Base-by-base conservation (phyloP, 163 green algal species). In the Chlamydomonas reinhardtii region DNA sequence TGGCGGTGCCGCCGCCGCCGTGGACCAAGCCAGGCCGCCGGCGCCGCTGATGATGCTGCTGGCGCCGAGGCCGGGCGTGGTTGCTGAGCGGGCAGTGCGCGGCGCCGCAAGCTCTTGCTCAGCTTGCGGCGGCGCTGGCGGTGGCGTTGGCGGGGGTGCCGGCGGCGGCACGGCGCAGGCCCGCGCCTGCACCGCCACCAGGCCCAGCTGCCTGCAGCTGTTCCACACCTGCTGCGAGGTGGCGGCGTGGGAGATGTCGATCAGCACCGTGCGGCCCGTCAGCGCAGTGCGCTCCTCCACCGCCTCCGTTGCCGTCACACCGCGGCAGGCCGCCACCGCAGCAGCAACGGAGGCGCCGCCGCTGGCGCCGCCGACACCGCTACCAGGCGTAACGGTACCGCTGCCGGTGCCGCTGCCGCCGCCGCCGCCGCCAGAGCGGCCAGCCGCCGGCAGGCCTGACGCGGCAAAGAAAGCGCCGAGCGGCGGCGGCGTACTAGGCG, bases 171-270 rank as follows among this genome's bases (percentile, higher is more conserved):
- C 54, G 20, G 43, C 52, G 68, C 78, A 85, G 14, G 70, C 69
- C 9, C 73, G 79, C 24, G 69, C 69, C 32, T 79, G 80, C 29
- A 73, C 54, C 19, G 80, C 80, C 19, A 59, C 61, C 29, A 87
- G 71, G 29, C 82, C 82, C 34, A 87, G 39, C 37, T 87, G 71
- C 3, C 82, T 59, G 73, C 82, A 87, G 82, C 82, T 87, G 61
- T 87, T 79, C 43, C 68, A 73, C 1, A 94, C 76, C 70, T 93
- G 90, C n/a, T 70, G 39, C 6, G 88, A 90, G 5, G 89, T 92
- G 35, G 87, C 76, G 25, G 24, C 35, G 62, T 94, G 92, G 8
- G 80, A 68, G 0, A 94, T 69, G 43, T 93, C 91, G 12, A 94
- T 72, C 20, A 90, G 68, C 29, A 91, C 88, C 0, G 48, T 48